These are phyloP conservation scores for Colletotrichum simmondsii DNA, from an alignment of 2,329 filamentous ascomycete genomes.

Conservation along the genomic window DNA sequence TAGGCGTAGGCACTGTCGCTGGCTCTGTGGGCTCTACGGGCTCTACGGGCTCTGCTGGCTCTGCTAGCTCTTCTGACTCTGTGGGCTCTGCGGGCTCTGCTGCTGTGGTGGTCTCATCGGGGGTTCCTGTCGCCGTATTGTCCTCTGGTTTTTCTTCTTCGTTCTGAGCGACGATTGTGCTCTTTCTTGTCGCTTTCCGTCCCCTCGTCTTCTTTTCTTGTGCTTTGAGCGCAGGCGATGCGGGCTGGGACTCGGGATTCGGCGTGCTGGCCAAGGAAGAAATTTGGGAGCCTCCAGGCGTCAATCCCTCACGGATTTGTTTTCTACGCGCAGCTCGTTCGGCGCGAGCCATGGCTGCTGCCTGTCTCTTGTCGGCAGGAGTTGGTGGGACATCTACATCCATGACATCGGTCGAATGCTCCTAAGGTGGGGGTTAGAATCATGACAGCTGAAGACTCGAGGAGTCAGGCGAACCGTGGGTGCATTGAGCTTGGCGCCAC, in stretches of 20 bases:
- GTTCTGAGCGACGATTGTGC: background rate
- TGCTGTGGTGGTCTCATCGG: background rate
- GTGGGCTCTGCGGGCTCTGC: background rate
- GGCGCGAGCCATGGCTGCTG: constrained; percentile 23
- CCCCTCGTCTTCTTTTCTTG: constrained; percentile 26
- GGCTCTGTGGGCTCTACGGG: background rate
- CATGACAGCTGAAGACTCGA: background rate
- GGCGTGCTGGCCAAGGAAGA: constrained; percentile 27
- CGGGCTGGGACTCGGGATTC: constrained; percentile 19
- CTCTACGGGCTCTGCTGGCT: constrained; percentile 18
- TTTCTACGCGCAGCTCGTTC: constrained; percentile 30
- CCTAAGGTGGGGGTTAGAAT: constrained; percentile 16
- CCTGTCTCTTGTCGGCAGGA: constrained; percentile 21
- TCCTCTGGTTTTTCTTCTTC: background rate
- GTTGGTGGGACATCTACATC: constrained; percentile 24
- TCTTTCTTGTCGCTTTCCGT: constrained; percentile 33
- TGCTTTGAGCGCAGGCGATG: constrained; percentile 23
- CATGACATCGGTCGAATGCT: constrained; percentile 24
- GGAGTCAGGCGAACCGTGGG: constrained; percentile 20
- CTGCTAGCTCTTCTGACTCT: background rate
- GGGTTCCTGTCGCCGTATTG: constrained; percentile 7
- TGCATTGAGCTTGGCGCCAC: constrained; percentile 25
- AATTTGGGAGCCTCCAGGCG: background rate
- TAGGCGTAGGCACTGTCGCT: background rate
- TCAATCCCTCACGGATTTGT: constrained; percentile 23